Percentiles rank a stretch among this genome's conserved stretches.
Conservation (phyloP, 23 red algal species). For the Gracilaria domingensis region DNA sequence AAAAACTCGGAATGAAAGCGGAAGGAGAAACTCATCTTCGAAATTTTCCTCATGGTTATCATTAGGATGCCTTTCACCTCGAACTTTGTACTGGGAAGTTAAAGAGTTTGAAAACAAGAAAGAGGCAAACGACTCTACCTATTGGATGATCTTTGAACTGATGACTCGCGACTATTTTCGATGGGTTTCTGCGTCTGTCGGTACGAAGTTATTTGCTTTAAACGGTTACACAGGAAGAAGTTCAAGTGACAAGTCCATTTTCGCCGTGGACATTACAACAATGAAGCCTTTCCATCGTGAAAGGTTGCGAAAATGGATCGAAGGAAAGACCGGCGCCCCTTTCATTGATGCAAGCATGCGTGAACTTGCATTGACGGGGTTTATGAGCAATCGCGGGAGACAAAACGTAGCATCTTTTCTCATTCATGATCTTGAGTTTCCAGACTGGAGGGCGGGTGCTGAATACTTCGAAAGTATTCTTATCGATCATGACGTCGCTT, state of each 20-base stretch:
- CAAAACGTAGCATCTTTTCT: conserved; percentile 98
- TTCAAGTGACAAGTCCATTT: background rate
- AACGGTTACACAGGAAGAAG: conserved; percentile 61
- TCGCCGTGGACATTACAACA: background rate
- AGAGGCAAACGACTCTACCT: conserved; percentile 73
- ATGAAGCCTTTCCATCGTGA: conserved; percentile 34
- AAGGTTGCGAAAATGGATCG: conserved; percentile 70
- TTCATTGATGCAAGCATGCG: conserved; percentile 93
- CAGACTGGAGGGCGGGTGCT: conserved; percentile 93
- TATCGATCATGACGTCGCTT: conserved; percentile 85
- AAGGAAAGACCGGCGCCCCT: conserved; percentile 85
- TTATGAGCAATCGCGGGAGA: conserved; percentile 89
- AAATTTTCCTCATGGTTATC: conserved; percentile 92
- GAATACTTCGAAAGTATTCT: conserved; percentile 91
- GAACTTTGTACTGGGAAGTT: conserved; percentile 77
- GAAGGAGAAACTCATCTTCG: conserved; percentile 67
- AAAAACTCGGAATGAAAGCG: conserved; percentile 85
- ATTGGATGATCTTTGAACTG: conserved; percentile 96
- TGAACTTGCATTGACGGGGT: conserved; percentile 88
- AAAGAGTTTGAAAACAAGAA: conserved; percentile 76
- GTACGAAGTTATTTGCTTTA: conserved; percentile 74
- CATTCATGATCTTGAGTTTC: conserved; percentile 79
- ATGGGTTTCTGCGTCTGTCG: conserved; percentile 68
- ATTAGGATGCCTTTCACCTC: conserved; percentile 81
- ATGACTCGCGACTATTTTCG: conserved; percentile 93